Percentiles rank a stretch among this genome's conserved stretches.
These are phyloP conservation scores for Venturia aucupariae DNA, from an alignment of 2,329 filamentous ascomycete species.

Conservation along the genomic window DNA sequence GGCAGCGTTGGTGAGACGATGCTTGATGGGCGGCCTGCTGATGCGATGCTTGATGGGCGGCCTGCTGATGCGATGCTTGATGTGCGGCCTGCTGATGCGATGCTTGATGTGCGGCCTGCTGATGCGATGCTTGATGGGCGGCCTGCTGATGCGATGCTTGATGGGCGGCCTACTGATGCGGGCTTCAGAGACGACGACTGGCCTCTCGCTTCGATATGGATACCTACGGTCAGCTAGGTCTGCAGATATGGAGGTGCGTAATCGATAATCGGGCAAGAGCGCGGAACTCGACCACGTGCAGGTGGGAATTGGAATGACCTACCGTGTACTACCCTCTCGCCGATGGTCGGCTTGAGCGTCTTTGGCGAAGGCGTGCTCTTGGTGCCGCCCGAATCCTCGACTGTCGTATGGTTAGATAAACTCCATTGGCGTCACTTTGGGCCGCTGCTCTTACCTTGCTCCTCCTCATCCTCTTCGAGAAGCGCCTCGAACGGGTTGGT, in stretches of 20 bases:
- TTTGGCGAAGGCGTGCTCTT: not conserved
- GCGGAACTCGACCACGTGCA: not conserved
- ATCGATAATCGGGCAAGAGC: conserved; percentile 5
- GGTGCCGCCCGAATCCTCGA: not conserved
- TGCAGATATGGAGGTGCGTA: not conserved
- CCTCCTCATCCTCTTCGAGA: not conserved
- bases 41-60: not conserved
- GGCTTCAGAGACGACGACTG: not conserved
- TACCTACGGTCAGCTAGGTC: not conserved
- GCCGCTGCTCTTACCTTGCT: not conserved
- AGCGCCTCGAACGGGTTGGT: not conserved
- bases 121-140: too few species aligned
- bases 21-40: not conserved
- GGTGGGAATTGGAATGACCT: not conserved
- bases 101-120: not conserved
- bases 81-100: not conserved
- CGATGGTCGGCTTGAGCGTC: not conserved
- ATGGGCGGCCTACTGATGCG: not conserved
- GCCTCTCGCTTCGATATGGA: not conserved
- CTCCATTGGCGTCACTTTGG: not conserved
- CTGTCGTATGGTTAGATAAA: not conserved
- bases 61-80: not conserved
- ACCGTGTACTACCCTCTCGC: not conserved
- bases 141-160: not conserved
- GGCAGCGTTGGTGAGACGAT: not conserved